Conservation (phyloP, 345 rosid genomes). For the Barbarea vulgaris region DNA sequence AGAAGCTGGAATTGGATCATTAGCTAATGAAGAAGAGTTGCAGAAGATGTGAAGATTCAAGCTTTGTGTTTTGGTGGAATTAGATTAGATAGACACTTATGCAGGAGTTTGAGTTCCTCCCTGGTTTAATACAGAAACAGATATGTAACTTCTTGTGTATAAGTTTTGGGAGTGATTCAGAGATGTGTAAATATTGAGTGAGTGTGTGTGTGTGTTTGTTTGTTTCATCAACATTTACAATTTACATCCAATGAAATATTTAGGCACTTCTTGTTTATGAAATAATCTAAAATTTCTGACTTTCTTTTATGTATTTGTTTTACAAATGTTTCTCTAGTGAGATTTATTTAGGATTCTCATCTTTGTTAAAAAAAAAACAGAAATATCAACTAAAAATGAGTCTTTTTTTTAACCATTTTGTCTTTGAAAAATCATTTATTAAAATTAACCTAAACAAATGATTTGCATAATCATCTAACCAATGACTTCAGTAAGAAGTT, state of each 20-base stretch:
- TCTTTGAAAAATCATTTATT: no score
- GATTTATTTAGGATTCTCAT: no score
- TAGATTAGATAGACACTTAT: slow-evolving; percentile 30
- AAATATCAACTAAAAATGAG: no score
- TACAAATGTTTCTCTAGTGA: no score
- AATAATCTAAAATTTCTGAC: no score
- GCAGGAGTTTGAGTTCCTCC: slow-evolving; percentile 32
- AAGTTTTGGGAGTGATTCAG: slow-evolving; percentile 16
- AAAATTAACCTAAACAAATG: no score
- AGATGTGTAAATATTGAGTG: slow-evolving; percentile 34
- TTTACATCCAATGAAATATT: slow-evolving; percentile 31
- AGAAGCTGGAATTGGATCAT: slow-evolving; percentile 3
- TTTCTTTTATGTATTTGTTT: no score
- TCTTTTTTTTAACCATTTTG: no score
- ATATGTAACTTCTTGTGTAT: slow-evolving; percentile 31
- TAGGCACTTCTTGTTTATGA: neutral
- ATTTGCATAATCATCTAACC: no score
- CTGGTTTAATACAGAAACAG: slow-evolving; percentile 22
- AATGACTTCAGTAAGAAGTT: no score
- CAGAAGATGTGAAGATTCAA: slow-evolving; percentile 19
- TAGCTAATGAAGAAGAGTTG: neutral
- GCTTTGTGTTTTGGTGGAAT: slow-evolving; percentile 24
- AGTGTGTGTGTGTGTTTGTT: slow-evolving; percentile 1
- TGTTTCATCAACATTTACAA: slow-evolving; percentile 12
- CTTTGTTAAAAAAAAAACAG: no score